Evolutionary conservation across 2,329 filamentous ascomycete genomes (phyloP), one percentile per base, ranked within the genome.

Genomic region (Xylariaceae sp.): DNA sequence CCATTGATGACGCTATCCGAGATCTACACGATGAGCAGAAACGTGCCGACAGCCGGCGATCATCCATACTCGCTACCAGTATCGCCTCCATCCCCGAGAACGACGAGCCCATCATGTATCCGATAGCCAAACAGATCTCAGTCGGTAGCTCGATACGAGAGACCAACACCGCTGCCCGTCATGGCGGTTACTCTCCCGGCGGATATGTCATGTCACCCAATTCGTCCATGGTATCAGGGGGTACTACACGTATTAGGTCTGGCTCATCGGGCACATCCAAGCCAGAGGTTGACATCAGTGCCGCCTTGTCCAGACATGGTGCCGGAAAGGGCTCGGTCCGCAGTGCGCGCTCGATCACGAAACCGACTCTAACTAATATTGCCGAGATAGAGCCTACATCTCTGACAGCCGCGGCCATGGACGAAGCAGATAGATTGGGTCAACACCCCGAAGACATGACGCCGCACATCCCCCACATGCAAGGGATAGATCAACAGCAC

Each of bases 1-100:
- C 89, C 62, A 88, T 92, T 69, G 88, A 88, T 67, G 84, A 89
- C 76, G 88, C 89, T 66, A 92, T 92, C 67, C 83, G 88, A 60
- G 84, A 88, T 68, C 78, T 90, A 65, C 86, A 90, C 73, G 78
- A 84, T 61, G 86, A 89, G 73, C 77, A 89, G 69, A 90, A 89
- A 74, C 81, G 84, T 65, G 83, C 79, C 69, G 88, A 89, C 69
- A 89, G 85, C 69, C 80, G 83, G 62, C 80, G 82, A 59, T 88
- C 86, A 2, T 88, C 85, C 7, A 77, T 86, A 53, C 77, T 84
- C 50, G 83, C 82, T 17, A 77, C 78, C 51, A 78, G 76, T 57
- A 71, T 78, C 61, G 71, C 71, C 35, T 72, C 73, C 3, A 73
- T 71, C 15, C 69, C 68, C 50, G 70, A 72, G 69, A 49, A 64